phyloP scores from a whole-genome alignment of 2,329 filamentous ascomycete genomes.

The Pseudogymnoascus sp. region DNA sequence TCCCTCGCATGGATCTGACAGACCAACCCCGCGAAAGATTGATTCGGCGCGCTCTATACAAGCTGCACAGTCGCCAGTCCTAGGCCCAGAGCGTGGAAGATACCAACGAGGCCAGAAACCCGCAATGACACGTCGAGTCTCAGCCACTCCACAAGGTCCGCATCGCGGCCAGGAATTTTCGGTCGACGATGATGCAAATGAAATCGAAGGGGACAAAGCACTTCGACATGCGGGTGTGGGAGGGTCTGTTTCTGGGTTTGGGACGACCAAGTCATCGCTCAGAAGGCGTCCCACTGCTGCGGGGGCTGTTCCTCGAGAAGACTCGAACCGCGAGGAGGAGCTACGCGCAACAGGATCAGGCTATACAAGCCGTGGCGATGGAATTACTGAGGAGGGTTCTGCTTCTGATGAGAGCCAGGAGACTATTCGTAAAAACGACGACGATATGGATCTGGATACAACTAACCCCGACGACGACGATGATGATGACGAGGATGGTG shows the following conservation, averaged over 20 bases:
- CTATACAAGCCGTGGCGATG: slow-evolving; percentile 11
- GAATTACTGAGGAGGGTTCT: slow-evolving; percentile 12
- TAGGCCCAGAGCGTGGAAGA: slow-evolving; percentile 27
- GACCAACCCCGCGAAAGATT: slow-evolving; percentile 21
- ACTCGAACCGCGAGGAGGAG: slow-evolving; percentile 39
- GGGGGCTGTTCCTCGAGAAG: slow-evolving; percentile 39
- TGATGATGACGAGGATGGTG: slow-evolving; percentile 53
- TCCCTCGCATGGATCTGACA: slow-evolving; percentile 15
- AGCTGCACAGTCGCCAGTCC: slow-evolving; percentile 23
- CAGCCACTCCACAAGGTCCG: slow-evolving; percentile 61
- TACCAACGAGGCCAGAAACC: slow-evolving; percentile 48
- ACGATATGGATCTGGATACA: slow-evolving; percentile 15
- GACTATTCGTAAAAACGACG: slow-evolving; percentile 16
- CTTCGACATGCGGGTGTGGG: slow-evolving; percentile 34
- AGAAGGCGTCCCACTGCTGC: slow-evolving; percentile 38
- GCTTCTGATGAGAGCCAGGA: slow-evolving; percentile 16
- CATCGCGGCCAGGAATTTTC: slow-evolving; percentile 83
- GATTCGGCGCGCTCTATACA: slow-evolving; percentile 25
- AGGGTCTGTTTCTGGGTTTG: slow-evolving; percentile 26
- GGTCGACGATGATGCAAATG: slow-evolving; percentile 75
- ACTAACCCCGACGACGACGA: slow-evolving; percentile 34
- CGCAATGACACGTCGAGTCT: slow-evolving; percentile 60
- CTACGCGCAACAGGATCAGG: slow-evolving; percentile 20
- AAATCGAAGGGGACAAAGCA: slow-evolving; percentile 61
- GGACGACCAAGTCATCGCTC: slow-evolving; percentile 32